These are phyloP conservation scores for Paradendryphiella salina DNA, from an alignment of 2,329 filamentous ascomycete genomes.

Conservation along the genomic window DNA sequence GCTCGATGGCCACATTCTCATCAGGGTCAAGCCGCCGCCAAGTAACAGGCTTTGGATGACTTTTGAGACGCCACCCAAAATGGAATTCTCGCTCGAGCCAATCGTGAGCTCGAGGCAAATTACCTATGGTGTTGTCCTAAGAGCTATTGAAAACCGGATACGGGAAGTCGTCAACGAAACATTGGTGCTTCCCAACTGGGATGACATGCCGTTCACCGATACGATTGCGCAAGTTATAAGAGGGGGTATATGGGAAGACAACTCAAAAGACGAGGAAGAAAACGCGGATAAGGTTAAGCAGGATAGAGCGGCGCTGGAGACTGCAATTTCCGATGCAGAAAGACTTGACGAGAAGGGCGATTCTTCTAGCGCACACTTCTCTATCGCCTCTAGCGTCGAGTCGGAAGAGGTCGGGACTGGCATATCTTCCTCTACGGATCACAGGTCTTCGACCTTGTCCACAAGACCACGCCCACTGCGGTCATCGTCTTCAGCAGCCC, in stretches of 20 bases:
- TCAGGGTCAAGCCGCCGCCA: constrained; percentile 91
- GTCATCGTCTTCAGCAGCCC: constrained; percentile 66
- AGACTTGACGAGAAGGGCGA: constrained; percentile 28
- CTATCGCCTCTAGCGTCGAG: constrained; percentile 27
- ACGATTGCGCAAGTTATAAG: constrained; percentile 77
- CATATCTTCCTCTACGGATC: constrained; percentile 33
- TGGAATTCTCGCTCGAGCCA: constrained; percentile 92
- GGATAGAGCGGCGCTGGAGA: constrained; percentile 19
- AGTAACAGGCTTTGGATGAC: constrained; percentile 96
- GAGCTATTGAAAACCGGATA: constrained; percentile 92
- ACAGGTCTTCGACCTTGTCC: constrained; percentile 16
- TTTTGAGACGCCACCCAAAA: constrained; percentile 90
- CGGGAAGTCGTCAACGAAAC: constrained; percentile 93
- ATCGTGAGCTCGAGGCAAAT: constrained; percentile 95
- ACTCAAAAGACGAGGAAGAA: constrained; percentile 17
- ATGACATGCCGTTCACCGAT: constrained; percentile 87
- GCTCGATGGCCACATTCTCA: constrained; percentile 79
- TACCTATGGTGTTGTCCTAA: constrained; percentile 87
- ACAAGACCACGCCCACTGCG: constrained; percentile 59
- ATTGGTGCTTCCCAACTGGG: constrained; percentile 90
- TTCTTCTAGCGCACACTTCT: constrained; percentile 26
- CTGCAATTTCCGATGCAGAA: constrained; percentile 22
- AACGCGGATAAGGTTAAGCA: constrained; percentile 18
- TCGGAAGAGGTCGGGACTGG: constrained; percentile 24
- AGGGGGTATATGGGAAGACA: constrained; percentile 75